Base-by-base conservation (phyloP, 805 yeast species). In the Sugiyamaella americana region DNA sequence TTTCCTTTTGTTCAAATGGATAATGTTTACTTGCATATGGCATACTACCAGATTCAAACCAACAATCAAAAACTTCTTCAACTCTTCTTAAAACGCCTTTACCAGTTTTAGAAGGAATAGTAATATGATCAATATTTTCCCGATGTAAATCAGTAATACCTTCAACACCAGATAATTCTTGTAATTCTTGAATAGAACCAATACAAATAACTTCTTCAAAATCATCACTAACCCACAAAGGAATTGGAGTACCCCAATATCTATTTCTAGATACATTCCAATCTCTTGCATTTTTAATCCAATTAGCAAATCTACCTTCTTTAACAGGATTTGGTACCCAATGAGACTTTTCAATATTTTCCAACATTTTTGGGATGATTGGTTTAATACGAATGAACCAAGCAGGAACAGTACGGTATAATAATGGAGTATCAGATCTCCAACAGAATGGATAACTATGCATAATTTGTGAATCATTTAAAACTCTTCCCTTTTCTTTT, bases 31-130 rank as follows among this genome's bases (percentile, higher is more conserved):
- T 84, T 46, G 97, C 98, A 59, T 84, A 93, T 52, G 99, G 98
- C 99, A 93, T 93, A 43, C 96, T 83, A 57, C 99, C 99, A 17
- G 96, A 87, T 74, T 93, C 99, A 63, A 93, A 93, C 99, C 99
- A 93, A 74, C 99, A 93, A 72, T 93, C 99, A 64, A 93, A 93
- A 40, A 93, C 99, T 70, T 93, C 98, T 65, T 91, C 98, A 51
- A 93, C 77, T 75, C 99, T 84, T 65, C 71, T 84, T 69, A 93
- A 78, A 19, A 63, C 72, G 57, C 97, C 96, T 65, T 88, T 88
- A 58, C 98, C 98, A 63, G 76, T 66, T 61, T 80, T 75, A 4
- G 98, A 89, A 48, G 97, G 98, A 60, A 93, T 93, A 51, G 96
- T 88, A 64, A 93, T 80, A 51, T 82, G 74, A 63, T 93, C 99